Evolutionary conservation across 164 flowering plant species (phyloP).

Genomic region (Macadamia tetraphylla): DNA sequence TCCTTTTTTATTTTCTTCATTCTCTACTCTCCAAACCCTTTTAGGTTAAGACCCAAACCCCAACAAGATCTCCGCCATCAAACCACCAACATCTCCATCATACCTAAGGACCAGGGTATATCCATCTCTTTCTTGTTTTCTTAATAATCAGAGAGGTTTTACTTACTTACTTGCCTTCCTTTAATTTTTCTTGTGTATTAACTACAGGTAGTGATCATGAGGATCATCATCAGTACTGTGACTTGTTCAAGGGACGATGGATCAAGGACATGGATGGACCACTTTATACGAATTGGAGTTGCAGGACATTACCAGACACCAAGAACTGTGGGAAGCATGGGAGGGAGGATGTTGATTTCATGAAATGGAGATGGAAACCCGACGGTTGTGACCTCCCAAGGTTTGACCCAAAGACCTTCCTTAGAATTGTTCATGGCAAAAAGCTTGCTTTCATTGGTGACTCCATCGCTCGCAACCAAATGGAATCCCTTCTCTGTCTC

Average conservation of each 20-base stretch:
- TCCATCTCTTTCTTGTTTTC: no score
- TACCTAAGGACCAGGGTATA: constrained; percentile 13
- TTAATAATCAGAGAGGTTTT: no score
- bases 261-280: constrained; percentile 21
- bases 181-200: neutral
- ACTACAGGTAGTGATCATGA: neutral
- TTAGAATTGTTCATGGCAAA: constrained; percentile 24
- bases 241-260: constrained; percentile 39
- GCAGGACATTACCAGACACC: constrained; percentile 23
- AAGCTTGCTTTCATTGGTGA: constrained; percentile 40
- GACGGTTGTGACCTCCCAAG: constrained; percentile 30
- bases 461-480: constrained; percentile 39
- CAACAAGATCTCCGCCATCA: constrained; percentile 9
- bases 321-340: constrained; percentile 38
- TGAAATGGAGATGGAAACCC: constrained; percentile 49
- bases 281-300: constrained; percentile 28
- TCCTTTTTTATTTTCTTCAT: constrained; percentile 23
- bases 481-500: constrained; percentile 44
- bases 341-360: constrained; percentile 22
- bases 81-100: neutral
- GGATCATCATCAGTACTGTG: constrained; percentile 14
- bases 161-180: no score
- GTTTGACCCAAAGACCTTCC: constrained; percentile 23
- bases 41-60: constrained; percentile 3
- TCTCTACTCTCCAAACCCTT: constrained; percentile 35